Evolutionary conservation across 2,329 filamentous ascomycete genomes (phyloP), one percentile per base, ranked within the genome.

Genomic region (Trichophyton simii): DNA sequence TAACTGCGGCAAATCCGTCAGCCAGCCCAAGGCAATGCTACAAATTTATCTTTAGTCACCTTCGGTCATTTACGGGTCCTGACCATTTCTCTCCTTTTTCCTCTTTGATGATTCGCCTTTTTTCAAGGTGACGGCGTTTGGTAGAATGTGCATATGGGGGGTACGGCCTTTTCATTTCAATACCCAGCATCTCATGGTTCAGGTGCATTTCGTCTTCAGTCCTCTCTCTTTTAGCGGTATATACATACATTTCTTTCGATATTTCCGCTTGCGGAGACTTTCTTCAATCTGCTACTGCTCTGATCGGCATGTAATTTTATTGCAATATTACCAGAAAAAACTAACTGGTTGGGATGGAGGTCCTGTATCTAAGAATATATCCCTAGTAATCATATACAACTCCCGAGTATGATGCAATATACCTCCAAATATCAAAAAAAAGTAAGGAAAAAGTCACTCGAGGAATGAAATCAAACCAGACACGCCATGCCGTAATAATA

Each of bases 1-100:
- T 13, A 73, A 69, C 41, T 80, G 78, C 61, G 72, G 70, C 15
- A 75, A 74, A 65, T 64, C 66, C 20, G 69, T 78, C 36, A 74
- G 71, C 61, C 65, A 68, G 38, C 72, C 73, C 2, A 72, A 67
- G 34, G 68, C 73, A 7, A 77, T 80, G 75, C 71, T 79, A 52
- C 77, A 78, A 63, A 68, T 80, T 20, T 80, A 77, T 64, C 67
- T 80, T n/a, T 80, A 68, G 73, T 15, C 28, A 58, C 11, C 38
- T 4, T 8, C 50, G 34, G 65, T 68, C 66, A 66, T 66, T 66
- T 42, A 63, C 62, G 61, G 61, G 59, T 61, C 63, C 60, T 50
- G 2, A 38, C 6, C 58, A 42, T 61, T 57, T 61, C 15, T 59
- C 28, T 60, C 15, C 46, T 31, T 61, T 31, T 41, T 48, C 28